A percentile compares a stretch with the other conserved stretches of the same genome.
Evolutionary conservation across 1,284 basidiomycete species (phyloP).

Genomic region (Trichosporon asahii): DNA sequence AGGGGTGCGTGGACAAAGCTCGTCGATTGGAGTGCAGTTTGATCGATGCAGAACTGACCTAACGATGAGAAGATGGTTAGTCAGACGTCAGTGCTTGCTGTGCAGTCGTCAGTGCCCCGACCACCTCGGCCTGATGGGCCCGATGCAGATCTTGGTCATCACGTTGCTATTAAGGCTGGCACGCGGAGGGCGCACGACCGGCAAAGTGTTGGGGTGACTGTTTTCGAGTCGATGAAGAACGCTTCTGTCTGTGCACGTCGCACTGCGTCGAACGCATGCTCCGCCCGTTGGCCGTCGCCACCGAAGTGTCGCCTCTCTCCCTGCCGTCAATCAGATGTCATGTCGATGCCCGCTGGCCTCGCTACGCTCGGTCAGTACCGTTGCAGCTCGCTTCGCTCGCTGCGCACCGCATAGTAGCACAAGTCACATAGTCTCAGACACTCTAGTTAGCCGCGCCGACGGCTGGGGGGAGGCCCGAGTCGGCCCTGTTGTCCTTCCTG

Average conservation of each 20-base stretch:
- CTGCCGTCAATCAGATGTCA: no score
- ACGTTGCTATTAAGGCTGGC: neutral
- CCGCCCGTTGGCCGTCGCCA: no score
- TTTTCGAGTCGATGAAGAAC: no score
- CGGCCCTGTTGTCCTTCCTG: conserved; percentile 11
- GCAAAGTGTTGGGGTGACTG: no score
- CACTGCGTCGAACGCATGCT: no score
- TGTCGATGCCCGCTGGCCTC: neutral
- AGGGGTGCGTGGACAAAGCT: no score
- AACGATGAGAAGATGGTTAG: neutral
- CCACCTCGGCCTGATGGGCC: no score
- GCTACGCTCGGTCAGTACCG: neutral
- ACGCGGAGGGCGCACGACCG: neutral
- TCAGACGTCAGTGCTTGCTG: neutral
- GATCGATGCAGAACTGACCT: neutral
- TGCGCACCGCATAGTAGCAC: neutral
- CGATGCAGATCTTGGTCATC: neutral
- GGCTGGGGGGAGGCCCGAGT: conserved; percentile 31
- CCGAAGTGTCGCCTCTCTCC: no score
- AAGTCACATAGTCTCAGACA: conserved; percentile 3
- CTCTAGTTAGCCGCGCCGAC: conserved; percentile 26
- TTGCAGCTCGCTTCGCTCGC: neutral
- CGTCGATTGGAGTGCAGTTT: neutral
- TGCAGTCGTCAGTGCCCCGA: neutral
- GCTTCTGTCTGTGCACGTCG: no score